These are phyloP conservation scores for Colletotrichum endophyticum DNA, from an alignment of 2,329 filamentous ascomycete genomes.

Conservation along the genomic window DNA sequence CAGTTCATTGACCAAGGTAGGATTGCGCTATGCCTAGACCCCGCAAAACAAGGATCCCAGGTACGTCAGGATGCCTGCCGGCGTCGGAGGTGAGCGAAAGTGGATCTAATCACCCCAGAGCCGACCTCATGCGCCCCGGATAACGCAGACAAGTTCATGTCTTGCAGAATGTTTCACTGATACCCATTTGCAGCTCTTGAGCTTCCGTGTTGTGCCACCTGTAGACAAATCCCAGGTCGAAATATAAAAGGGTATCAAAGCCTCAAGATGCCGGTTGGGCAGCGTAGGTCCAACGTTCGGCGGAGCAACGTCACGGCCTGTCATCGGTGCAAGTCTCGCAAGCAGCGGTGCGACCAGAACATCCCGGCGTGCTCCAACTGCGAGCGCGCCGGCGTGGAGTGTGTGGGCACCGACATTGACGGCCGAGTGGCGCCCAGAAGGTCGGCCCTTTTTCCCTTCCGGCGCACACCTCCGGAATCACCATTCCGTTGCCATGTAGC, in stretches of 20 bases:
- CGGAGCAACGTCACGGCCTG: slow-evolving; percentile 23
- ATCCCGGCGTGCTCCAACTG: slow-evolving; percentile 19
- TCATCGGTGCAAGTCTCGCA: slow-evolving; percentile 17
- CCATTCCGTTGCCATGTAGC: not conserved
- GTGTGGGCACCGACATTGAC: slow-evolving; percentile 18
- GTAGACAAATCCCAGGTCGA: not conserved
- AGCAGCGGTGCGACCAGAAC: slow-evolving; percentile 22
- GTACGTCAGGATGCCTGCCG: not conserved
- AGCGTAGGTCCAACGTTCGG: slow-evolving; percentile 14
- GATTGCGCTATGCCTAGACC: not conserved
- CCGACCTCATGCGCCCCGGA: not conserved
- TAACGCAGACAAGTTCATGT: not conserved
- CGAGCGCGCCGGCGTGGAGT: slow-evolving; percentile 8
- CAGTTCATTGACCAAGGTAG: not conserved
- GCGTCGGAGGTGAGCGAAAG: not conserved
- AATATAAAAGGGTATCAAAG: not conserved
- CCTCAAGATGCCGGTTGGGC: not conserved
- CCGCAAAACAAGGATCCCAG: not conserved
- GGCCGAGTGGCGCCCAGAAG: slow-evolving; percentile 17
- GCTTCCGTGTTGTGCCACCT: not conserved
- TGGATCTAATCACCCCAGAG: not conserved
- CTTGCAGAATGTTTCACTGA: not conserved
- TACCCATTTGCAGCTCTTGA: not conserved
- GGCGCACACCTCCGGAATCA: not conserved
- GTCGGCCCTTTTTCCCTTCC: not conserved